Conservation (phyloP, 2,329 filamentous ascomycete genomes). For the Incumbomyces delicatus region DNA sequence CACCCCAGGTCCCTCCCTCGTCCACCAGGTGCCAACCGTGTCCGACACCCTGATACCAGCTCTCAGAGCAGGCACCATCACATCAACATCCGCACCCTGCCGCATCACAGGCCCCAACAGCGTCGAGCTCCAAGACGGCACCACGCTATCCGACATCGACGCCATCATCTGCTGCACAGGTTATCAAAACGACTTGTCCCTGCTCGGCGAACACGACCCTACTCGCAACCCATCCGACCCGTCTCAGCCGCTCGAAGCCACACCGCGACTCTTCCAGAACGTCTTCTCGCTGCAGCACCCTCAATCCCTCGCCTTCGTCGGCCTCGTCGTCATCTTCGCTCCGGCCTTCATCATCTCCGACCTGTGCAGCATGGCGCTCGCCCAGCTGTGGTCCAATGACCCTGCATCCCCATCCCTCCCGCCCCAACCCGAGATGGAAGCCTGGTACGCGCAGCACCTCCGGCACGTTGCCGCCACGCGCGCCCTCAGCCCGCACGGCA, state of each 20-base stretch:
- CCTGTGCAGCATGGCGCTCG: conserved; percentile 23
- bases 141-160: conserved; percentile 23
- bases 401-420: conserved; percentile 18
- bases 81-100: conserved; percentile 14
- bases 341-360: conserved; percentile 24
- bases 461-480: conserved; percentile 13
- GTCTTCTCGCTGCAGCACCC: conserved; percentile 24
- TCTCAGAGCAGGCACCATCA: conserved; percentile 22
- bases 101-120: conserved; percentile 19
- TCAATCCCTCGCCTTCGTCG: conserved; percentile 26
- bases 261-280: conserved; percentile 25
- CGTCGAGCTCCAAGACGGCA: conserved; percentile 25
- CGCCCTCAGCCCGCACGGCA: background rate
- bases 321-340: conserved; percentile 17
- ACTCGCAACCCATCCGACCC: conserved; percentile 10
- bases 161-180: conserved; percentile 30
- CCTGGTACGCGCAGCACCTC: conserved; percentile 14
- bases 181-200: conserved; percentile 23
- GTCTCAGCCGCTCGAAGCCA: conserved; percentile 1
- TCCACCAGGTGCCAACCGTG: conserved; percentile 24
- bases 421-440: conserved; percentile 21
- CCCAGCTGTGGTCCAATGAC: conserved; percentile 25
- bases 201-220: conserved; percentile 23
- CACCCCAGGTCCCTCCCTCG: conserved; percentile 21
- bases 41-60: conserved; percentile 23